These are phyloP conservation scores for Camelina hispida DNA, from an alignment of 345 rosid species.

Conservation along the genomic window DNA sequence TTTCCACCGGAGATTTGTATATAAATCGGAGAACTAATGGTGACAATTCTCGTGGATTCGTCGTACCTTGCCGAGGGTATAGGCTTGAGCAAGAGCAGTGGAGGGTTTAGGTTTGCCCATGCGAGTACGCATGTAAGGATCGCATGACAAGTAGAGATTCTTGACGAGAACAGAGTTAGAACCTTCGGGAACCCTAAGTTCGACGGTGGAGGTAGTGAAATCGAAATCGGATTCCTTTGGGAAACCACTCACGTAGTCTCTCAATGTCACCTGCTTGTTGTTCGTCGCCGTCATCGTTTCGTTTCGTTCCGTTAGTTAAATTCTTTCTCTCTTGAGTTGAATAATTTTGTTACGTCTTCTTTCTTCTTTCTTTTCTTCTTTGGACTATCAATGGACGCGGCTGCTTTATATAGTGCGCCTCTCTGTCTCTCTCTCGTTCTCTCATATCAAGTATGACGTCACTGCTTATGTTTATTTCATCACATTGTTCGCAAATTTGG, in stretches of 20 bases:
- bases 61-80: constrained; percentile 37
- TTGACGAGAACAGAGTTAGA: constrained; percentile 50
- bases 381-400: background rate
- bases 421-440: background rate
- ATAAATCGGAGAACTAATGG: background rate
- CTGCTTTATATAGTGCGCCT: constrained; percentile 24
- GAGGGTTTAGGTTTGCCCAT: constrained; percentile 43
- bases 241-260: constrained; percentile 49
- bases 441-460: constrained; percentile 29
- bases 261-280: constrained; percentile 60
- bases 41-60: background rate
- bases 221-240: constrained; percentile 57
- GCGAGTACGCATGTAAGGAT: constrained; percentile 56
- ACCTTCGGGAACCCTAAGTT: constrained; percentile 42
- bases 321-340: background rate
- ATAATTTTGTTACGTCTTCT: background rate
- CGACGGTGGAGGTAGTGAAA: constrained; percentile 39
- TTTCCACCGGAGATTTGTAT: background rate
- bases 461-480: constrained; percentile 13
- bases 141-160: constrained; percentile 66
- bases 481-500: constrained; percentile 1
- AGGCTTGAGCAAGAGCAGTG: constrained; percentile 35
- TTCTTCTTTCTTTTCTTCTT: background rate
- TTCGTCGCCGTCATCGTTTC: constrained; percentile 43
- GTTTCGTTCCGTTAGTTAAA: background rate